Conservation (phyloP, 1,284 basidiomycete genomes). For the Ceratobasidium sp. region DNA sequence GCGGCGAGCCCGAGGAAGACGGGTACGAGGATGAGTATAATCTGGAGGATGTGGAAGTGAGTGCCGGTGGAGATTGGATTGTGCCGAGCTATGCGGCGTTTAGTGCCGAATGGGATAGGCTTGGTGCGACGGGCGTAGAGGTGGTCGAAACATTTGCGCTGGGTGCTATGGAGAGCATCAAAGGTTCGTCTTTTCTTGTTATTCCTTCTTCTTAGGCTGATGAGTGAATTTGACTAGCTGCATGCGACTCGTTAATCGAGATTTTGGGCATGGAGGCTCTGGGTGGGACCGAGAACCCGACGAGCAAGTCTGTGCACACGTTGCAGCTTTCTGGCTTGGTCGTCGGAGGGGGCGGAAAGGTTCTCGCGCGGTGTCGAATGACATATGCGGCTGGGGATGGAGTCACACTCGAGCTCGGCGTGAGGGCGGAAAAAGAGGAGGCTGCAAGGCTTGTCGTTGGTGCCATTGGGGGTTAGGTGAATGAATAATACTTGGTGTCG, state of each 20-base stretch:
- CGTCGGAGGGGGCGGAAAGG: slow-evolving; percentile 88
- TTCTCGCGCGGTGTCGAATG: slow-evolving; percentile 94
- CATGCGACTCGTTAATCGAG: slow-evolving; percentile 91
- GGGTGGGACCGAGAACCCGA: slow-evolving; percentile 84
- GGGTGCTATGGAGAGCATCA: slow-evolving; percentile 90
- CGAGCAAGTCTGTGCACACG: slow-evolving; percentile 89
- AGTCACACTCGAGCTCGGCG: slow-evolving; percentile 93
- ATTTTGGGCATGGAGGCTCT: slow-evolving; percentile 97
- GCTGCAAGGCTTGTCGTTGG: slow-evolving; percentile 87
- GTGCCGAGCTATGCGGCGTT: slow-evolving; percentile 92
- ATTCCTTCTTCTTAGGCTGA: slow-evolving; percentile 35
- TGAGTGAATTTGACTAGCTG: slow-evolving; percentile 60
- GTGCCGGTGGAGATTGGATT: slow-evolving; percentile 92
- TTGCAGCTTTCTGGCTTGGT: slow-evolving; percentile 92
- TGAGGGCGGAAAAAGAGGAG: slow-evolving; percentile 90
- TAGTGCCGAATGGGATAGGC: slow-evolving; percentile 91
- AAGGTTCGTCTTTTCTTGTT: slow-evolving; percentile 64
- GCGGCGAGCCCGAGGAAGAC: slow-evolving; percentile 96
- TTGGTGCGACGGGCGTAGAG: slow-evolving; percentile 71
- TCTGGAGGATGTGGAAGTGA: slow-evolving; percentile 93
- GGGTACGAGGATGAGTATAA: slow-evolving; percentile 99
- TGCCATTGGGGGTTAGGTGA: slow-evolving; percentile 70
- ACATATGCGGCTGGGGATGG: slow-evolving; percentile 89
- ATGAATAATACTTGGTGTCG: background rate
- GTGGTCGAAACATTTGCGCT: slow-evolving; percentile 92